phyloP scores from a whole-genome alignment of 2,329 filamentous ascomycete species.

The Gnomoniopsis sp. region DNA sequence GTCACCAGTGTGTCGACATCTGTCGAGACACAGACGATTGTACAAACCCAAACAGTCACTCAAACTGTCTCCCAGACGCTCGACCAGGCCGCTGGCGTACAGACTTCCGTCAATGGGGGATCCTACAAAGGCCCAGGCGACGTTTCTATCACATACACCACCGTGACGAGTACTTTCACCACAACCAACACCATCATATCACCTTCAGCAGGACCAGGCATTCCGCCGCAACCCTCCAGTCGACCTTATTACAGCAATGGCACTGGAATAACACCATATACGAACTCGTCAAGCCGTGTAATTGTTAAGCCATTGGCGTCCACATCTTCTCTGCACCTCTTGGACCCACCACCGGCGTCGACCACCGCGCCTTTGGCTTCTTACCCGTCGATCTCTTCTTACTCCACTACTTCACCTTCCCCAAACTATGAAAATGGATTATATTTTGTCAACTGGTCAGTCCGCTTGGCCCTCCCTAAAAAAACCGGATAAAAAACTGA shows the following conservation, averaged over 20 bases:
- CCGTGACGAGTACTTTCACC: background rate
- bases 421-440: conserved; percentile 37
- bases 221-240: background rate
- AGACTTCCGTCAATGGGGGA: background rate
- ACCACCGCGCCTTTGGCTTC: background rate
- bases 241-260: background rate
- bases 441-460: conserved; percentile 55
- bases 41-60: background rate
- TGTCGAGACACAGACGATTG: background rate
- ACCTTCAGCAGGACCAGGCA: background rate
- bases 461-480: background rate
- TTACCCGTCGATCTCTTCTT: background rate
- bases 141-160: background rate
- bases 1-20: conserved; percentile 2
- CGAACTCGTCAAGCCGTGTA: conserved; percentile 3
- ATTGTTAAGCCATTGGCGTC: background rate
- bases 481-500: background rate
- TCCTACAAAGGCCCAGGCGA: background rate
- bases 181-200: background rate
- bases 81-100: background rate
- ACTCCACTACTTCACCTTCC: background rate
- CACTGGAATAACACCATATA: background rate
- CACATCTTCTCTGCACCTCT: background rate
- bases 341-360: background rate
- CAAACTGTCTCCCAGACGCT: background rate